Evolutionary conservation across 1,139 yeast genomes (phyloP), one percentile per base, ranked within the genome.

Genomic region (Saccharomyces hybrid): DNA sequence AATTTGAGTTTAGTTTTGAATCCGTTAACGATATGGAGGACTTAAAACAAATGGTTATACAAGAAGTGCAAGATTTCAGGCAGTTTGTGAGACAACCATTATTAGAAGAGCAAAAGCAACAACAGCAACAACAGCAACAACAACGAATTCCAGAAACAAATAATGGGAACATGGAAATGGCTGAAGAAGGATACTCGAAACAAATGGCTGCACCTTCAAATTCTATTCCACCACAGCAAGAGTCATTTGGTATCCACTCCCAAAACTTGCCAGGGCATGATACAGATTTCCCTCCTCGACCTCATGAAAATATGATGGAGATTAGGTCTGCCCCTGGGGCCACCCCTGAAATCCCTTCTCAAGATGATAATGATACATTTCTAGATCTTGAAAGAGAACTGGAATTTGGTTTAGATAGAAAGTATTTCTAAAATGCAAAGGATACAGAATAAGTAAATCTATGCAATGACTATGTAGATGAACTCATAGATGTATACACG

Each of bases 1-100:
- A 86, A 64, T 91, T 93, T 70, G 96, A 93, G 68, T 93, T 93
- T 68, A 77, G 88, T 5, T 93, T 93, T 69, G 99, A 93, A 72
- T 85, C 82, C 13, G 86, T 87, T 44, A 91, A 89, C 58, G 96
- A 90, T 61, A 76, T 88, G 68, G 86, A 81, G 11, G 74, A 80
- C 27, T 86, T 93, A 88, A 82, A 82, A 63, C 77, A 80, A 59
- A 81, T 89, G 79, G 88, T 93, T 47, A 71, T 88, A 34, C 84
- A 88, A 48, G 98, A 93, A 66, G 98, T 93, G 2, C 77, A 78
- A 55, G 74, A 79, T 26, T 91, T 93, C 68, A 79, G 98, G 61
- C 88, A 82, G 48, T 83, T 84, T 72, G 97, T 91, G 9, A 73
- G 95, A 65, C 81, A 80, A 65, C 95, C 96, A 4, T 54, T 67